Conservation (phyloP, 192 early-diverging fungal species). For the Coemansia sp. region DNA sequence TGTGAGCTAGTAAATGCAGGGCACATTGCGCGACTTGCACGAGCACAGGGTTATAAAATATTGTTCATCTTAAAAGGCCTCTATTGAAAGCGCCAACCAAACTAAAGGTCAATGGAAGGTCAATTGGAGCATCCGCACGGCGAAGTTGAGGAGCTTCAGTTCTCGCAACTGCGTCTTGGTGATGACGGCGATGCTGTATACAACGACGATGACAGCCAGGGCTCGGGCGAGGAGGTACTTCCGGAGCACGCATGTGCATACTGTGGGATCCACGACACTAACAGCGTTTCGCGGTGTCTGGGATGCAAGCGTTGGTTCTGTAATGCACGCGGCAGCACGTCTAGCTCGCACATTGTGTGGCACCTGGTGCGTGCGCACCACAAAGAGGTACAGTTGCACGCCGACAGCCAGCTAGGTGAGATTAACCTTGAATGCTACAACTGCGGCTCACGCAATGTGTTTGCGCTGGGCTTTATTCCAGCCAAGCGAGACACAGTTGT, state of each 20-base stretch:
- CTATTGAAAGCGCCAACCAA: not conserved
- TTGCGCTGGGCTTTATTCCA: slow-evolving; percentile 96
- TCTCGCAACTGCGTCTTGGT: slow-evolving; percentile 34
- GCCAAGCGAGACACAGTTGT: slow-evolving; percentile 98
- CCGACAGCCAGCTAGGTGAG: slow-evolving; percentile 90
- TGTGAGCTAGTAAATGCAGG: slow-evolving; percentile 2
- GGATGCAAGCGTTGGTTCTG: slow-evolving; percentile 96
- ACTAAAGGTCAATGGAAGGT: not conserved
- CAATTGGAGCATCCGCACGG: not conserved
- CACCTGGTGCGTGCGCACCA: slow-evolving; percentile 92
- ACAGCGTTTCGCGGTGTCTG: slow-evolving; percentile 89
- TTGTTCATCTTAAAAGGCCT: not conserved
- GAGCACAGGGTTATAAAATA: not conserved
- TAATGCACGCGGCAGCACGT: slow-evolving; percentile 84
- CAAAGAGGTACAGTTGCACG: slow-evolving; percentile 92
- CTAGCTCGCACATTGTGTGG: slow-evolving; percentile 93
- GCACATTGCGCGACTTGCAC: not conserved
- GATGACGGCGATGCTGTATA: slow-evolving; percentile 41
- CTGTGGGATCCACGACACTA: slow-evolving; percentile 88
- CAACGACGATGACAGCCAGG: slow-evolving; percentile 1
- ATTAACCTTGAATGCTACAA: slow-evolving; percentile 96
- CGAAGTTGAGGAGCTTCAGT: slow-evolving; percentile 17
- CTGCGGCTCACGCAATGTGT: slow-evolving; percentile 92
- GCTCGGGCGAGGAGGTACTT: slow-evolving; percentile 53
- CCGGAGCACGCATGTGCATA: slow-evolving; percentile 88